Conservation (phyloP, 192 early-diverging fungal species). For the Linnemannia hyalina region DNA sequence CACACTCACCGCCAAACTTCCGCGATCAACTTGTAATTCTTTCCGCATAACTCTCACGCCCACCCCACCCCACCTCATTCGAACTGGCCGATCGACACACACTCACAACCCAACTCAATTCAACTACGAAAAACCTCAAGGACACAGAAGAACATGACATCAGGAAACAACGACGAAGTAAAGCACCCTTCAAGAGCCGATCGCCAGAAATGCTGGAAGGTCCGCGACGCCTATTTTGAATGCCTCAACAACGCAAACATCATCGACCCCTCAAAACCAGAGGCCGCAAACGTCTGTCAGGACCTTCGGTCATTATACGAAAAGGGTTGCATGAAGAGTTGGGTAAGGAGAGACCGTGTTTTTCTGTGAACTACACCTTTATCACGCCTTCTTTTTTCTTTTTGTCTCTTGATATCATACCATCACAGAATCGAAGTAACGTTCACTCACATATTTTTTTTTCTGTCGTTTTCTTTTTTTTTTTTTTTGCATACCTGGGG, state of each 20-base stretch:
- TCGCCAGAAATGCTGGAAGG: slow-evolving; percentile 81
- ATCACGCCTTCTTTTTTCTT: background rate
- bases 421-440: background rate
- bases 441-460: background rate
- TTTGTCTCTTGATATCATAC: too few species aligned
- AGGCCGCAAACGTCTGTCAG: slow-evolving; percentile 60
- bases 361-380: too few species aligned
- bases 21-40: too few species aligned
- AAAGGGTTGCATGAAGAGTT: slow-evolving; percentile 76
- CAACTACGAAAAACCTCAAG: background rate
- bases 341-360: slow-evolving; percentile 62
- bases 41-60: too few species aligned
- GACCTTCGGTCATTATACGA: slow-evolving; percentile 69
- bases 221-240: slow-evolving; percentile 82
- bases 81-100: background rate
- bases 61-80: too few species aligned
- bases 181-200: slow-evolving; percentile 72
- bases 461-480: background rate
- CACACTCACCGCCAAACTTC: too few species aligned
- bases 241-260: slow-evolving; percentile 81
- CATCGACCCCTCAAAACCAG: slow-evolving; percentile 63
- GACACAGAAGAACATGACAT: slow-evolving; percentile 11
- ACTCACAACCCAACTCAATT: background rate
- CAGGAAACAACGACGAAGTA: slow-evolving; percentile 11
- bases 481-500: background rate